Evolutionary conservation across 1,284 basidiomycete genomes (phyloP), one percentile per base, ranked within the genome.

Genomic region (Microbotryum saponariae): DNA sequence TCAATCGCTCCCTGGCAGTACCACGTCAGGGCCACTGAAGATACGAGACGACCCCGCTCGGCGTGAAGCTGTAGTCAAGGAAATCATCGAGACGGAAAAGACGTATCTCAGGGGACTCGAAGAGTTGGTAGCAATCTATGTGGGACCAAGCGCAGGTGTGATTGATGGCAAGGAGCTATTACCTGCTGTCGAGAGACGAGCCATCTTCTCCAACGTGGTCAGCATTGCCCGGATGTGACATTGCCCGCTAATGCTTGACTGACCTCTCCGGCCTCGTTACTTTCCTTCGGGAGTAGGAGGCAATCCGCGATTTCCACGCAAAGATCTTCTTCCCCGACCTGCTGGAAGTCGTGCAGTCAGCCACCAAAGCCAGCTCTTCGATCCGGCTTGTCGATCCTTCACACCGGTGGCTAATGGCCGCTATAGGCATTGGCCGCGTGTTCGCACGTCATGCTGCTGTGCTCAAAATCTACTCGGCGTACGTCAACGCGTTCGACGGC

Each of bases 401-500:
- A 45, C 5, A 14, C 27, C 8, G 58, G 60, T 33, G 79, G 81
- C 51, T 77, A 81, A 46, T 92, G 0, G 77, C 85, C 48, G 79
- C 78, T 25, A 87, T 89, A 10, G 91, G 90, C 0, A 86, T 98
- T 44, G 93, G 91, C 8, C 83, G 87, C 64, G 91, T 89, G 48
- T 99, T 98, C 76, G 33, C 79, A 87, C 64, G 88, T 54, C 91
- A 97, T 75, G 89, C 90, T 47, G 90, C 91, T 9, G 94, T 94
- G 79, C 90, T 97, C 89, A 90, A 82, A 56, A 70, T 97, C 86
- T 97, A 97, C 76, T 92, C 90, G 54, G 88, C 87, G 47, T 97
- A 94, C 75, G 94, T 94, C 80, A 96, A 89, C 77, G 91, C 93
- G 74, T 94, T 94, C 75, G 91, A 96, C 75, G 89, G 87, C 72